A percentile compares a stretch with the other conserved stretches of the same genome.
These are phyloP conservation scores for Phytophthora agathidicida DNA, from an alignment of 352 stramenopile species.

Conservation along the genomic window DNA sequence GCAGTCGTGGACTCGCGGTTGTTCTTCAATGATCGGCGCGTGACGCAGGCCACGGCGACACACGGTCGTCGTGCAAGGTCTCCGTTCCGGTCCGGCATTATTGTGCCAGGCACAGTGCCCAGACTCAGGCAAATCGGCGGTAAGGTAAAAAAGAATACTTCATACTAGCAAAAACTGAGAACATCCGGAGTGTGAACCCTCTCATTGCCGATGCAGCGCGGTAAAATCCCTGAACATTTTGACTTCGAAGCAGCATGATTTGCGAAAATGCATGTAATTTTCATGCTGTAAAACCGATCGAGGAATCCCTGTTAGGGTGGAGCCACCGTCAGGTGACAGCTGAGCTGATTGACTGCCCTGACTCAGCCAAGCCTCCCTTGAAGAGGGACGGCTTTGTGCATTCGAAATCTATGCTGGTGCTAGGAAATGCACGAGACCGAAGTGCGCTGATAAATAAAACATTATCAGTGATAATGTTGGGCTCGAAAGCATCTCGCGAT, in stretches of 20 bases:
- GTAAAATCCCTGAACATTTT: conserved; percentile 20
- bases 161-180: conserved; percentile 37
- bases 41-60: conserved; percentile 25
- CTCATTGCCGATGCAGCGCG: conserved; percentile 15
- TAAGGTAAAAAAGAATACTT: conserved; percentile 3
- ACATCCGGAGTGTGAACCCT: conserved; percentile 19
- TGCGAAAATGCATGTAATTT: background rate
- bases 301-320: too few species aligned
- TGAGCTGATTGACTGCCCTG: too few species aligned
- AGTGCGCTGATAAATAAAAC: too few species aligned
- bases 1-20: conserved; percentile 1
- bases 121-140: conserved; percentile 2
- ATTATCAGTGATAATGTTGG: too few species aligned
- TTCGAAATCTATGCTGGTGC: conserved; percentile 13
- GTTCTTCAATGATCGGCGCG: conserved; percentile 28
- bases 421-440: background rate
- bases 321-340: too few species aligned
- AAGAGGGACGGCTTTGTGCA: background rate
- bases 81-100: background rate
- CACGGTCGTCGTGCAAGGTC: conserved; percentile 1
- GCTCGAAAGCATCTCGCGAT: background rate
- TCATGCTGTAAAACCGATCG: too few species aligned
- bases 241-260: conserved; percentile 12
- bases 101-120: background rate
- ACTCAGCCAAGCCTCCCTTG: conserved; percentile 16